These are phyloP conservation scores for Suhomyces yuchorum DNA, from an alignment of 1,139 yeast species.

Conservation along the genomic window DNA sequence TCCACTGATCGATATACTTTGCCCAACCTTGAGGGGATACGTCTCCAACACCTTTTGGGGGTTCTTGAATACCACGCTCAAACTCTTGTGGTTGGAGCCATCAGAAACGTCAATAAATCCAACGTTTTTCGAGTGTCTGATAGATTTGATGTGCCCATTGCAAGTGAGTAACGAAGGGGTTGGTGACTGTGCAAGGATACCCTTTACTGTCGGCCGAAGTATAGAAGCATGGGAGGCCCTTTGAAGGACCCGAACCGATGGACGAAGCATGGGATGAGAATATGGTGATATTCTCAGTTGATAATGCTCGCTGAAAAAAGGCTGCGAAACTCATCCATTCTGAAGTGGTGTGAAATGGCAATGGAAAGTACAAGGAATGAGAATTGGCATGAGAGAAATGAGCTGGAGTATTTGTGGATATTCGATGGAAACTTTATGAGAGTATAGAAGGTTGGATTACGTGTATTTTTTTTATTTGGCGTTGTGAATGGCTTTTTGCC, in stretches of 20 bases:
- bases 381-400: no score
- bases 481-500: no score
- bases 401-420: no score
- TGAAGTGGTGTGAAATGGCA: no score
- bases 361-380: no score
- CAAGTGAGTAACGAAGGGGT: constrained; percentile 21
- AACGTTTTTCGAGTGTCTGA: constrained; percentile 70
- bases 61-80: constrained; percentile 59
- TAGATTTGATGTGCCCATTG: constrained; percentile 74
- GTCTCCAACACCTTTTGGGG: constrained; percentile 46
- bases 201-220: constrained; percentile 33
- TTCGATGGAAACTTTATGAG: no score
- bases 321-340: neutral
- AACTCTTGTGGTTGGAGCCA: constrained; percentile 59
- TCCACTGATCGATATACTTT: constrained; percentile 38
- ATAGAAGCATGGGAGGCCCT: neutral
- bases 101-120: constrained; percentile 81
- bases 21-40: constrained; percentile 47
- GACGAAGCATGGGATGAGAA: constrained; percentile 1
- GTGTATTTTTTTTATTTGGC: no score
- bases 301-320: neutral
- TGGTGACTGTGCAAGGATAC: constrained; percentile 37
- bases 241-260: neutral
- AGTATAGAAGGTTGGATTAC: no score
- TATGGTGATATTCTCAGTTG: neutral